Conservation (phyloP, 2,329 filamentous ascomycete genomes). For the Sporothrix sp. region DNA sequence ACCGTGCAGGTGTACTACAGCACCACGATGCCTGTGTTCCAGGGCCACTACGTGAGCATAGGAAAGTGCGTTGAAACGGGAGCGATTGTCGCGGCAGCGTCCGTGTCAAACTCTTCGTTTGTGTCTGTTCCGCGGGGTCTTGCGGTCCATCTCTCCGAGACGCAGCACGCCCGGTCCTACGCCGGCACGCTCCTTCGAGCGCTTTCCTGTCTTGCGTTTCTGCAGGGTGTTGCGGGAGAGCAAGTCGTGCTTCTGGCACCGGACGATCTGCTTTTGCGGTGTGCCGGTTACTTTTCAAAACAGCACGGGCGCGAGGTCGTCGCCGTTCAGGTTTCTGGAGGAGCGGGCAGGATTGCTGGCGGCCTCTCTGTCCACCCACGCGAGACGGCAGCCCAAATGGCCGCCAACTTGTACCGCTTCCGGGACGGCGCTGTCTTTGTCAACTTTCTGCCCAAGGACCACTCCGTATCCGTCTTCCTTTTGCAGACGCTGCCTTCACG, state of each 20-base stretch:
- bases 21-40: constrained; percentile 24
- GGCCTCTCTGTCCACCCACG: constrained; percentile 9
- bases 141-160: too few relatives aligned
- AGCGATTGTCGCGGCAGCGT: constrained; percentile 23
- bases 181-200: constrained; percentile 21
- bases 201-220: constrained; percentile 18
- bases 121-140: constrained; percentile 22
- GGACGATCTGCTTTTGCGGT: constrained; percentile 23
- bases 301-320: neutral
- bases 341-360: too few relatives aligned
- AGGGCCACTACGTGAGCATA: constrained; percentile 25
- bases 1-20: constrained; percentile 29
- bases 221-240: constrained; percentile 8
- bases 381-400: neutral
- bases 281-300: constrained; percentile 16
- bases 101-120: constrained; percentile 27
- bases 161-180: constrained; percentile 8
- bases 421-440: constrained; percentile 22
- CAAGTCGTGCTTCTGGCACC: constrained; percentile 27
- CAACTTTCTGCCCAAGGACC: constrained; percentile 24
- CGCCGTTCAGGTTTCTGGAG: neutral
- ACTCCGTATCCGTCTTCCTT: constrained; percentile 23
- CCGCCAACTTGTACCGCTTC: neutral
- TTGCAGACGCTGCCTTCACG: constrained; percentile 17
- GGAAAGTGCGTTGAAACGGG: constrained; percentile 24